A percentile compares a stretch with the other conserved stretches of the same genome.
These are phyloP conservation scores for Aspergillus luchuensis DNA, from an alignment of 2,329 filamentous ascomycete genomes.

Conservation along the genomic window DNA sequence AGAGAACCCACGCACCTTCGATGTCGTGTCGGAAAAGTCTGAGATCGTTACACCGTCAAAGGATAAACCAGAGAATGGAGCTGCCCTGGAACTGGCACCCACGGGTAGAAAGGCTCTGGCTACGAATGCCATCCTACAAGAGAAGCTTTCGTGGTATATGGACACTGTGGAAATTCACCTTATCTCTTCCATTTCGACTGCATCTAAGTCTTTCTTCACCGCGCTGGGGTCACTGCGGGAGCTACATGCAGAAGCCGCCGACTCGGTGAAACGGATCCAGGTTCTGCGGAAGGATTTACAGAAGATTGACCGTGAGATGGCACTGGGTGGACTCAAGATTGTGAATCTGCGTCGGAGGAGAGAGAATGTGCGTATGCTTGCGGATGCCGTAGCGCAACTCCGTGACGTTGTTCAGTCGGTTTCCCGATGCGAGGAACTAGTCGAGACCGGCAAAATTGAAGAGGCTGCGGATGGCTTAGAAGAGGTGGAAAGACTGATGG, in stretches of 20 bases:
- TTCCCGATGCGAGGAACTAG: slow-evolving; percentile 73
- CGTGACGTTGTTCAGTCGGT: slow-evolving; percentile 75
- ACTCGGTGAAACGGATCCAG: slow-evolving; percentile 86
- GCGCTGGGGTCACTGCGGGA: slow-evolving; percentile 88
- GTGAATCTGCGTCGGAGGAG: slow-evolving; percentile 78
- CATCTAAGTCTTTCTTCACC: slow-evolving; percentile 94
- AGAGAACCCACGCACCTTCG: slow-evolving; percentile 94
- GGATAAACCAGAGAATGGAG: slow-evolving; percentile 59
- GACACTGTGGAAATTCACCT: slow-evolving; percentile 97
- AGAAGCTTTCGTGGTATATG: slow-evolving; percentile 99
- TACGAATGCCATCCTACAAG: slow-evolving; percentile 94
- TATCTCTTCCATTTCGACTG: slow-evolving; percentile 92
- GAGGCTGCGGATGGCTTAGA: slow-evolving; percentile 77
- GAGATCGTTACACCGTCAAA: slow-evolving; percentile 80
- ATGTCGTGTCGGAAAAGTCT: slow-evolving; percentile 92
- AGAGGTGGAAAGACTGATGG: slow-evolving; percentile 74
- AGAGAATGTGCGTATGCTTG: slow-evolving; percentile 81
- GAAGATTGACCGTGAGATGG: slow-evolving; percentile 83
- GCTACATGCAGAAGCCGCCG: slow-evolving; percentile 86
- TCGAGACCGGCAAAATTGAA: slow-evolving; percentile 82
- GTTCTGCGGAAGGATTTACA: slow-evolving; percentile 75
- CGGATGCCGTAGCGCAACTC: slow-evolving; percentile 80
- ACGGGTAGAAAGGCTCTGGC: slow-evolving; percentile 77
- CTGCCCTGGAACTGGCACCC: slow-evolving; percentile 56
- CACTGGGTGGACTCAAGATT: slow-evolving; percentile 78